Evolutionary conservation across 2,329 filamentous ascomycete species (phyloP).

Genomic region (Fusarium albidum): DNA sequence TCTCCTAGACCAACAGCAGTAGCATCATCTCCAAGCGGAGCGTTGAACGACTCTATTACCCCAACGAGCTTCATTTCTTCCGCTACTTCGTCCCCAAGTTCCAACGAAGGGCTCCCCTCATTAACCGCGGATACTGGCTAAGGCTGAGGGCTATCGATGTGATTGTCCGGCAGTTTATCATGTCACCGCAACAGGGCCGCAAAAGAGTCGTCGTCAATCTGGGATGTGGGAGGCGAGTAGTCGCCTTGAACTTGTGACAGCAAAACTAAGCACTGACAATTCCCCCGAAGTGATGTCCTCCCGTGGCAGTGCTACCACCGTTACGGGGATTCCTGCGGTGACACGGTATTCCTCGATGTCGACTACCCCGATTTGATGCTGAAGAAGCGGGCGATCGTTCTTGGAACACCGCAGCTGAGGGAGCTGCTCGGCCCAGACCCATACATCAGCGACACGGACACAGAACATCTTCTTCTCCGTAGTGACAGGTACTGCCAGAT

Average conservation of each 20-base stretch:
- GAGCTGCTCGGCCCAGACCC: conserved; percentile 45
- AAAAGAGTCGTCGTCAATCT: conserved; percentile 84
- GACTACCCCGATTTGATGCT: conserved; percentile 84
- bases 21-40: conserved; percentile 93
- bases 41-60: conserved; percentile 87
- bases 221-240: conserved; percentile 85
- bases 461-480: conserved; percentile 62
- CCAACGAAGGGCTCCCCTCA: conserved; percentile 83
- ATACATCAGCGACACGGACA: conserved; percentile 47
- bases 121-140: conserved; percentile 90
- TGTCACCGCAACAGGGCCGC: conserved; percentile 51
- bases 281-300: conserved; percentile 75
- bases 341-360: conserved; percentile 79
- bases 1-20: conserved; percentile 79
- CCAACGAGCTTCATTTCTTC: conserved; percentile 81
- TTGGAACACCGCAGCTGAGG: conserved; percentile 66
- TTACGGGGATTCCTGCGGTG: conserved; percentile 65
- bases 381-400: conserved; percentile 75
- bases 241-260: background rate
- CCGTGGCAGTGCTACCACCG: conserved; percentile 83
- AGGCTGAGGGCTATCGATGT: conserved; percentile 84
- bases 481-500: conserved; percentile 80
- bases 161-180: conserved; percentile 77
- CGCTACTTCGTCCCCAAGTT: conserved; percentile 88
- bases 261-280: conserved; percentile 8